Evolutionary conservation across 202 grass and related monocot genomes (phyloP).

Genomic region (Zizania palustris): DNA sequence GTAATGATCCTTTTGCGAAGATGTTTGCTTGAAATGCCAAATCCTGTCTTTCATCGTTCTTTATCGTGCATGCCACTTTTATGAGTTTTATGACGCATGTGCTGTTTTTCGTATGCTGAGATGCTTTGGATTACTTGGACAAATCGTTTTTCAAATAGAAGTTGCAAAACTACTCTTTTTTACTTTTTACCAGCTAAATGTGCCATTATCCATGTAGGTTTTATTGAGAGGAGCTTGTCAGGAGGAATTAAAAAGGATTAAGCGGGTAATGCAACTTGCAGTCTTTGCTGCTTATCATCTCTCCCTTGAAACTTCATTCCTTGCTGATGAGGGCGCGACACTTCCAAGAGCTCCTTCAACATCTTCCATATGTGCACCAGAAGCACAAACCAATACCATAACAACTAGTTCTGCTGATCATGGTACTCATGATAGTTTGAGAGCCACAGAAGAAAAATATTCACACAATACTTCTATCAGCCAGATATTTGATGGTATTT

Average conservation of each 20-base stretch:
- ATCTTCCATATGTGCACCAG: conserved; percentile 21
- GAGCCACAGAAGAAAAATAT: conserved; percentile 39
- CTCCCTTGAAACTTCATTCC: conserved; percentile 75
- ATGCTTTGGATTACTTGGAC: not conserved
- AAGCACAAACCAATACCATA: conserved; percentile 23
- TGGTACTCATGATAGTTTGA: conserved; percentile 25
- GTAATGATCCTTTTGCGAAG: conserved; percentile 55
- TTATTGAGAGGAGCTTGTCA: conserved; percentile 62
- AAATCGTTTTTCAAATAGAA: conserved; percentile 18
- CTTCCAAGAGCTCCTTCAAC: conserved; percentile 51
- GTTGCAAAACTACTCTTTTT: conserved; percentile 1
- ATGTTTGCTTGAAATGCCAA: conserved; percentile 28
- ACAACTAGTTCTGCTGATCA: conserved; percentile 33
- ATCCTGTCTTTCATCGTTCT: not conserved
- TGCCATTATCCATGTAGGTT: conserved; percentile 51
- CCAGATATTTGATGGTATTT: conserved; percentile 43
- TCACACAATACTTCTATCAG: conserved; percentile 20
- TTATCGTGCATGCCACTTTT: not conserved
- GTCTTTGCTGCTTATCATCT: conserved; percentile 93
- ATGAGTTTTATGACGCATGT: not conserved
- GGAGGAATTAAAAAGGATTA: conserved; percentile 84
- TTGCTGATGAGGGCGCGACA: conserved; percentile 82
- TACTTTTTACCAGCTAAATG: conserved; percentile 27
- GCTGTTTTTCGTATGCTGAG: not conserved
- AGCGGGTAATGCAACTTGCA: conserved; percentile 66